Base-by-base conservation (phyloP, 768 basidiomycete genomes). In the Filobasidium floriforme region DNA sequence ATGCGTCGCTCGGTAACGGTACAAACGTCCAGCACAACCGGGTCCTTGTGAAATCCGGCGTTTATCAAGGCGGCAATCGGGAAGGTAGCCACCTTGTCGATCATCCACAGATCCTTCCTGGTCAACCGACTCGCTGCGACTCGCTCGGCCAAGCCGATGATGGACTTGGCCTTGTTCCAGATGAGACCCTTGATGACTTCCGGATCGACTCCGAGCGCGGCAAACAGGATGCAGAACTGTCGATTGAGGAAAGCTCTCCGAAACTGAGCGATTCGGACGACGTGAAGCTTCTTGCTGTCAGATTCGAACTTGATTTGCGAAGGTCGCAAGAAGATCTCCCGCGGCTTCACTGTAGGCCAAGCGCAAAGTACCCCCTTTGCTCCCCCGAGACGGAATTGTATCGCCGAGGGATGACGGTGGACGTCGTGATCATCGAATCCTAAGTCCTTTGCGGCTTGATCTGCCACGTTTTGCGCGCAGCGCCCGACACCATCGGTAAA, bases 291-390 rank as follows among this genome's bases (percentile, higher is more conserved):
- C 40, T 62, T 69, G 37, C 66, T 49, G 19, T 61, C 46, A 10
- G 69, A 65, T 11, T 66, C 26, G 43, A 67, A 72, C 55, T 72
- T 72, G 64, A 69, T 65, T 67, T 70, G 70, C 15, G 69, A 70
- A 0, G 62, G 67, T 29, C 71, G 64, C 3, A 72, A 52, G 7
- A 61, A 43, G 6, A 70, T 60, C 29, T 55, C 44, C 9, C 40
- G 46, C 28, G 55, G 59, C 29, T 46, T 64, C 1, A 64, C 28
- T 14, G 28, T 14, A 4, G 68, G 61, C 65, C 68, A 69, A 28
- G 62, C 54, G 32, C 41, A 52, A 37, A 61, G 41, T 15, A 66
- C 60, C 15, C 59, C 60, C 28, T 66, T 66, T 10, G 64, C 64
- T 12, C 69, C 69, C 9, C 69, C 69, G 32, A 62, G 59, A 54